These are phyloP conservation scores for Maudiozyma turicensis DNA, from an alignment of 805 yeast species.

Conservation along the genomic window DNA sequence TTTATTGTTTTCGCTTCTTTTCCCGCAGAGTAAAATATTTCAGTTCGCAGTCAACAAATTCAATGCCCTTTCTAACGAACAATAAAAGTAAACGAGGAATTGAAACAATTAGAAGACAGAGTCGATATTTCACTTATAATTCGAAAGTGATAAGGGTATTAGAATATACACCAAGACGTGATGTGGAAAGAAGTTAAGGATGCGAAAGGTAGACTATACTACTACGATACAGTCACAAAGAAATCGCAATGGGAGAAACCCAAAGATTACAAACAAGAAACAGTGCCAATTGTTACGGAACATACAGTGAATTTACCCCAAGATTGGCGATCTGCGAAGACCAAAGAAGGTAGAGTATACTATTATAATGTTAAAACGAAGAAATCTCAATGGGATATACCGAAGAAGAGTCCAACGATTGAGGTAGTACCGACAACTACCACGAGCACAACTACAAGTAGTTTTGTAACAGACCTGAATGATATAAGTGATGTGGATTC, in stretches of 20 bases:
- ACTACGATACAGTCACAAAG: slow-evolving; percentile 54
- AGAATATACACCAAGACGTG: neutral
- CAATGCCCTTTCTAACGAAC: no score
- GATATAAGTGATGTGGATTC: neutral
- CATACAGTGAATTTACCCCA: neutral
- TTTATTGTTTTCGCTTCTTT: no score
- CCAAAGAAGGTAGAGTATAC: slow-evolving; percentile 53
- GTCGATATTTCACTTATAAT: no score
- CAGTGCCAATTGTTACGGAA: neutral
- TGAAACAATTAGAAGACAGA: no score
- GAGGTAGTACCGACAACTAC: neutral
- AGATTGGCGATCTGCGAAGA: slow-evolving; percentile 43
- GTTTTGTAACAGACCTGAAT: neutral
- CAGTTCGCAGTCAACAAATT: no score
- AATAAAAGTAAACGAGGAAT: no score
- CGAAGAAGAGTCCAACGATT: neutral
- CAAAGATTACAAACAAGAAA: slow-evolving; percentile 26
- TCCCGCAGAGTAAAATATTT: no score
- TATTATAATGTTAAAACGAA: slow-evolving; percentile 58
- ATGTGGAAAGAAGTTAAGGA: slow-evolving; percentile 59
- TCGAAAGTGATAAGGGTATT: no score
- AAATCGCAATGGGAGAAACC: slow-evolving; percentile 82
- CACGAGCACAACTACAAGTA: neutral
- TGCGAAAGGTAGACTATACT: slow-evolving; percentile 60
- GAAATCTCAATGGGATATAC: slow-evolving; percentile 56